These are phyloP conservation scores for Globisporangium abappressorium DNA, from an alignment of 352 stramenopile genomes.

Conservation along the genomic window DNA sequence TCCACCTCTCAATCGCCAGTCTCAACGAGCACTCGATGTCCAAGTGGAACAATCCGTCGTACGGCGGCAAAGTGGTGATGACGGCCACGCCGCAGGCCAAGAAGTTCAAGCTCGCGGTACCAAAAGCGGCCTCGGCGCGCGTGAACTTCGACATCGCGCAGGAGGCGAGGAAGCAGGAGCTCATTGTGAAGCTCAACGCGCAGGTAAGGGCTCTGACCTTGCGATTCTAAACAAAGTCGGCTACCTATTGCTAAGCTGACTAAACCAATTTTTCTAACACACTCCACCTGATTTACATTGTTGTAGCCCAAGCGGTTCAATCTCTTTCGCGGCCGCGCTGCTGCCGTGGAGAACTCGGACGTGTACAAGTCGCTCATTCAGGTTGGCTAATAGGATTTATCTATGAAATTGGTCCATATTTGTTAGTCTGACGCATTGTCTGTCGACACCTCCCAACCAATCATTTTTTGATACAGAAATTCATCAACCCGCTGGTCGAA, in stretches of 20 bases:
- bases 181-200: conserved; percentile 56
- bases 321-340: conserved; percentile 40
- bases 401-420: not conserved
- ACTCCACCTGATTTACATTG: not conserved
- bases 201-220: conserved; percentile 22
- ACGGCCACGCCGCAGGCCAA: conserved; percentile 39
- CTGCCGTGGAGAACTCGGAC: conserved; percentile 27
- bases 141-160: conserved; percentile 73
- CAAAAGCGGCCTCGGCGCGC: conserved; percentile 34
- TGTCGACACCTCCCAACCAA: not conserved
- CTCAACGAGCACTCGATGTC: conserved; percentile 43
- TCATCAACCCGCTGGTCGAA: conserved; percentile 77
- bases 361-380: conserved; percentile 47
- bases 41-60: conserved; percentile 61
- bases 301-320: conserved; percentile 40
- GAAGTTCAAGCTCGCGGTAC: conserved; percentile 48
- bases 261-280: not conserved
- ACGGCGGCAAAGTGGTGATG: conserved; percentile 62
- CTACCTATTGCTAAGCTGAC: not conserved
- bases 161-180: conserved; percentile 66
- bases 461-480: conserved; percentile 44
- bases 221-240: not conserved
- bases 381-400: conserved; percentile 16
- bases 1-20: not conserved
- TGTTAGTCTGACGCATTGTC: not conserved